A percentile compares a stretch with the other conserved stretches of the same genome.
Evolutionary conservation across 257 asterid genomes (phyloP).

Genomic region (Solanum boliviense): DNA sequence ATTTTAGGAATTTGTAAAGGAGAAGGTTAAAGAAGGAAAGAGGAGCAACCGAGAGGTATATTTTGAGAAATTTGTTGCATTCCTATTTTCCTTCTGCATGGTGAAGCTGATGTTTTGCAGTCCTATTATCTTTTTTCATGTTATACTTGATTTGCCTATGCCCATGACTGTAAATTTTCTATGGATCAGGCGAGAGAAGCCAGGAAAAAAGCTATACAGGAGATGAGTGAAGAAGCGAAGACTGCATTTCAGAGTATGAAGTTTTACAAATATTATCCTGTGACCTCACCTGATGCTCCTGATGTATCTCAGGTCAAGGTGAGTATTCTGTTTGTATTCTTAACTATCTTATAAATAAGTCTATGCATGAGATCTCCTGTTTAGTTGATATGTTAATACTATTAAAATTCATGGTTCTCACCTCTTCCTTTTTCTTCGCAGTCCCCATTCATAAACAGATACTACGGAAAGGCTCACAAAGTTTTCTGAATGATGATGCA

Average conservation of each 20-base stretch:
- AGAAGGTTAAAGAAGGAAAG: conserved; percentile 68
- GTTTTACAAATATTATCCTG: conserved; percentile 82
- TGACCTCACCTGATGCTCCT: conserved; percentile 56
- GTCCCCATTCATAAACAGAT: conserved; percentile 83
- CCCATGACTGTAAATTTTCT: conserved; percentile 2
- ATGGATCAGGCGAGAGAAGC: conserved; percentile 65
- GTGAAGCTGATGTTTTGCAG: not conserved
- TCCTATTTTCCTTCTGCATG: not conserved
- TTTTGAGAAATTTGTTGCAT: not conserved
- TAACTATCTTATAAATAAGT: not conserved
- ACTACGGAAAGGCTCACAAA: conserved; percentile 76
- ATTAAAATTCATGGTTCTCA: not conserved
- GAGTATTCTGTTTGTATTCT: not conserved
- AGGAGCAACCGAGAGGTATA: conserved; percentile 68
- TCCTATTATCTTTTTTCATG: not conserved
- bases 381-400: not conserved
- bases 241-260: conserved; percentile 60
- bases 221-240: conserved; percentile 59
- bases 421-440: conserved; percentile 19
- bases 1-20: conserved; percentile 54
- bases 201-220: conserved; percentile 64
- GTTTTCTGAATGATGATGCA: conserved; percentile 23
- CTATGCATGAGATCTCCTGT: not conserved
- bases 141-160: not conserved
- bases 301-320: conserved; percentile 82